Evolutionary conservation across 768 basidiomycete species (phyloP).

Genomic region (Trametopsis cervina): DNA sequence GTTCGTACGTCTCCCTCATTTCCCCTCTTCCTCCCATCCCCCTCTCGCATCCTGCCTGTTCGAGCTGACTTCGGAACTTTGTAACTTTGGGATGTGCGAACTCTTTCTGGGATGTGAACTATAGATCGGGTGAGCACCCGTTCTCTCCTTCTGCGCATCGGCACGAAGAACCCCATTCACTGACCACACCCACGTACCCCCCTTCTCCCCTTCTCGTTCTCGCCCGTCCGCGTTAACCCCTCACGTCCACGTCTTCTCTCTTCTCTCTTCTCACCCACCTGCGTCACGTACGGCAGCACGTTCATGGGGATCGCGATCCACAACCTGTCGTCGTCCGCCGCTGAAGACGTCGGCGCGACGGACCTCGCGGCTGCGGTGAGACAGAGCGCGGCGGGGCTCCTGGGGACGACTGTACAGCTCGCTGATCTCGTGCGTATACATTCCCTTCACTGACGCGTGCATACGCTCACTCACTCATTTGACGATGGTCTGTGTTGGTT

Average conservation of each 20-base stretch:
- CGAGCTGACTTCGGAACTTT: too few species aligned
- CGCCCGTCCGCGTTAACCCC: too few species aligned
- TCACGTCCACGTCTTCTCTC: not conserved
- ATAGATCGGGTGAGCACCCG: not conserved
- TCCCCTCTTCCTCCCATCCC: not conserved
- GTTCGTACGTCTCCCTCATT: conserved; percentile 68
- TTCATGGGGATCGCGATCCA: conserved; percentile 87
- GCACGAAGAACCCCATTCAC: too few species aligned
- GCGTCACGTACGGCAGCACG: conserved; percentile 40
- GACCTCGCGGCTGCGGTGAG: conserved; percentile 75
- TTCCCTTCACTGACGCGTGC: conserved; percentile 1
- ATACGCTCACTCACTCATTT: conserved; percentile 9
- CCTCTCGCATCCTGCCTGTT: not conserved
- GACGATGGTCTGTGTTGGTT: too few species aligned
- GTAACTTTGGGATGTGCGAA: too few species aligned
- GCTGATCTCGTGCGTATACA: conserved; percentile 75
- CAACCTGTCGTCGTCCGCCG: conserved; percentile 53
- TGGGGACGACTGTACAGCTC: conserved; percentile 75
- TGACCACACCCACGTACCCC: not conserved
- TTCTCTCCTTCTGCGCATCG: not conserved
- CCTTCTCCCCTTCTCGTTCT: not conserved
- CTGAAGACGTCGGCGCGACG: conserved; percentile 26
- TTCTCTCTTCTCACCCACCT: too few species aligned
- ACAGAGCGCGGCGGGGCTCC: conserved; percentile 66
- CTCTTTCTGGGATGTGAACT: too few species aligned